Percentiles rank a stretch among this genome's conserved stretches.
phyloP scores from a whole-genome alignment of 805 yeast species.

The Yueomyces sinensis region DNA sequence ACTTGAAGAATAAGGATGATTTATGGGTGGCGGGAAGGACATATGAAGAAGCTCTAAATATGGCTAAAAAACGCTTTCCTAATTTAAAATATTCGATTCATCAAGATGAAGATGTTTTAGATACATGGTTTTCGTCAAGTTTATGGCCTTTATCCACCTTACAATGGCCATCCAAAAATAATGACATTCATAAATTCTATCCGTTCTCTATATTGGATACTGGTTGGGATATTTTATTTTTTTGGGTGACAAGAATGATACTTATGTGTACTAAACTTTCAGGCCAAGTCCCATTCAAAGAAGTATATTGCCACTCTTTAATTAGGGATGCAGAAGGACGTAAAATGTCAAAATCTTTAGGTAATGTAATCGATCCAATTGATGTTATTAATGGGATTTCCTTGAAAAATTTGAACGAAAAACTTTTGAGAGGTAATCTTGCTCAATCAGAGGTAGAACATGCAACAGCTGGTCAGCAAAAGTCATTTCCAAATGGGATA shows the following conservation, averaged over 20 bases:
- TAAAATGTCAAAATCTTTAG: constrained; percentile 95
- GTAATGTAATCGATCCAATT: constrained; percentile 89
- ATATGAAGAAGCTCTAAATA: constrained; percentile 65
- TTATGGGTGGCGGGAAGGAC: constrained; percentile 87
- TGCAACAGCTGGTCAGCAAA: constrained; percentile 75
- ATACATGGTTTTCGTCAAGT: constrained; percentile 99
- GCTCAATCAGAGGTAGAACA: constrained; percentile 73
- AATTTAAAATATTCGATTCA: constrained; percentile 53
- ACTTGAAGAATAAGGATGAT: constrained; percentile 45
- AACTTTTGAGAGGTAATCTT: constrained; percentile 65
- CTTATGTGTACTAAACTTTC: constrained; percentile 78
- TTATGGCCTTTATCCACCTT: constrained; percentile 93
- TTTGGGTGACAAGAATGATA: constrained; percentile 97
- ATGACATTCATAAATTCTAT: constrained; percentile 60
- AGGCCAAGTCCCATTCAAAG: constrained; percentile 81
- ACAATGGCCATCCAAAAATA: constrained; percentile 80
- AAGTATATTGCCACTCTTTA: constrained; percentile 96
- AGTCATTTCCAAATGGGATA: constrained; percentile 85
- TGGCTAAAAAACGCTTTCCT: constrained; percentile 64
- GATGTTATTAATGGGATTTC: constrained; percentile 85
- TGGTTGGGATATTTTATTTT: constrained; percentile 97
- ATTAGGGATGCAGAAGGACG: constrained; percentile 98
- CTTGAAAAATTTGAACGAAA: constrained; percentile 60
- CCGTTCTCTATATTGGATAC: constrained; percentile 93
- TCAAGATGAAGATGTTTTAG: constrained; percentile 95